A percentile compares a stretch with the other conserved stretches of the same genome.
phyloP scores from a whole-genome alignment of 2,329 filamentous ascomycete genomes.

The Plenodomus biglobosus region DNA sequence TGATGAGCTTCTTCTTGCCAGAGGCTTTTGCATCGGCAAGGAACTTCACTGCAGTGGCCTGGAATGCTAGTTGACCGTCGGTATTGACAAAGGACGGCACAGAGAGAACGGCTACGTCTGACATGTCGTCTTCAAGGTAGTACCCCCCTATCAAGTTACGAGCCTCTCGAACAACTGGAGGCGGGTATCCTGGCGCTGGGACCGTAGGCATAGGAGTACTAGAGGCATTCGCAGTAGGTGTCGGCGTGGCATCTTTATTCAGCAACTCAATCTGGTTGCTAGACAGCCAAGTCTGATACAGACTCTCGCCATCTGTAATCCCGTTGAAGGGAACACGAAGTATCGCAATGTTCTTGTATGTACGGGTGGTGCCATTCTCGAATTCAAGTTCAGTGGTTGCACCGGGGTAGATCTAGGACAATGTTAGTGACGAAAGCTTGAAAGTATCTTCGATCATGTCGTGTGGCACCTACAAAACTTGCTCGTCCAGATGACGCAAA shows the following conservation, averaged over 20 bases:
- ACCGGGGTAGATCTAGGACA: constrained; percentile 45
- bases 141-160: constrained; percentile 52
- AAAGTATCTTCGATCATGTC: too few species aligned
- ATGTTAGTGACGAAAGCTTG: constrained; percentile 1
- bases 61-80: constrained; percentile 42
- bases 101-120: constrained; percentile 51
- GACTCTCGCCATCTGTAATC: constrained; percentile 46
- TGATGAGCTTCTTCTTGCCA: constrained; percentile 61
- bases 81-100: constrained; percentile 47
- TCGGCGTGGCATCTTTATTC: constrained; percentile 23
- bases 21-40: constrained; percentile 49
- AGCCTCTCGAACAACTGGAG: constrained; percentile 45
- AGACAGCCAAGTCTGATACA: constrained; percentile 44
- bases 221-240: constrained; percentile 21
- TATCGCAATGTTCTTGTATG: constrained; percentile 49
- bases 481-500: constrained; percentile 51
- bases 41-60: constrained; percentile 47
- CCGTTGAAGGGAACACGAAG: constrained; percentile 47
- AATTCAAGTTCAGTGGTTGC: constrained; percentile 49
- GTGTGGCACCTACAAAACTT: constrained; percentile 23
- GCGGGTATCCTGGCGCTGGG: constrained; percentile 49
- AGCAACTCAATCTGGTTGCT: too few species aligned
- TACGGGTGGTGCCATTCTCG: constrained; percentile 48
- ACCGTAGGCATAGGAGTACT: constrained; percentile 22
- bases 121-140: constrained; percentile 49